Evolutionary conservation across 2,329 filamentous ascomycete species (phyloP).

Genomic region (Ophiostoma sp.): DNA sequence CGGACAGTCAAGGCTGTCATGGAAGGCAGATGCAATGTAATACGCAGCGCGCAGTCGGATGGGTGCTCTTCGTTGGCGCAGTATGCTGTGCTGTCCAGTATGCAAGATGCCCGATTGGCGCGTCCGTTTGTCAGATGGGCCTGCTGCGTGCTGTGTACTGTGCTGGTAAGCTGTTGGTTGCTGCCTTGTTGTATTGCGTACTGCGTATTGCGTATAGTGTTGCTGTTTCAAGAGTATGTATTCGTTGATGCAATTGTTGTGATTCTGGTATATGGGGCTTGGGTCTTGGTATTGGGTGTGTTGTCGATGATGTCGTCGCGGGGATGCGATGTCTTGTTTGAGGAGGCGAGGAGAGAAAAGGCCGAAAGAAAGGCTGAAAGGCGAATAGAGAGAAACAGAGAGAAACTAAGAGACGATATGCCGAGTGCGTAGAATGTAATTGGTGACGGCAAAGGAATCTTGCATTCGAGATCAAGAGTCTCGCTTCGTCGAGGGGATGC

Average conservation of each 20-base stretch:
- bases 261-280: background rate
- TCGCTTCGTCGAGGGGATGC: background rate
- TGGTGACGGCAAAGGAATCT: background rate
- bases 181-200: slow-evolving; percentile 1
- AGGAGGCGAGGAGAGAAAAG: background rate
- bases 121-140: background rate
- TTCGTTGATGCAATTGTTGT: background rate
- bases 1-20: slow-evolving; percentile 3
- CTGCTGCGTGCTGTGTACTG: background rate
- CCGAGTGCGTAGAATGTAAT: background rate
- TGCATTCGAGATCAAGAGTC: background rate
- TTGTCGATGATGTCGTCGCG: slow-evolving; percentile 6
- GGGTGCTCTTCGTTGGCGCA: background rate
- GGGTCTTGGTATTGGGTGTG: background rate
- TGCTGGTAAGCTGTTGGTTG: background rate
- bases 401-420: background rate
- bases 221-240: background rate
- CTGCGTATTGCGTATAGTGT: too few species aligned
- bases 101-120: slow-evolving; percentile 11
- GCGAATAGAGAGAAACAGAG: background rate
- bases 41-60: slow-evolving; percentile 2
- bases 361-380: background rate
- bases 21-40: background rate
- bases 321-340: background rate
- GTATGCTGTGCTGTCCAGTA: slow-evolving; percentile 4